Percentiles rank a stretch among this genome's conserved stretches.
Conservation (phyloP, 2,329 filamentous ascomycete genomes). For the Cadophora malorum region DNA sequence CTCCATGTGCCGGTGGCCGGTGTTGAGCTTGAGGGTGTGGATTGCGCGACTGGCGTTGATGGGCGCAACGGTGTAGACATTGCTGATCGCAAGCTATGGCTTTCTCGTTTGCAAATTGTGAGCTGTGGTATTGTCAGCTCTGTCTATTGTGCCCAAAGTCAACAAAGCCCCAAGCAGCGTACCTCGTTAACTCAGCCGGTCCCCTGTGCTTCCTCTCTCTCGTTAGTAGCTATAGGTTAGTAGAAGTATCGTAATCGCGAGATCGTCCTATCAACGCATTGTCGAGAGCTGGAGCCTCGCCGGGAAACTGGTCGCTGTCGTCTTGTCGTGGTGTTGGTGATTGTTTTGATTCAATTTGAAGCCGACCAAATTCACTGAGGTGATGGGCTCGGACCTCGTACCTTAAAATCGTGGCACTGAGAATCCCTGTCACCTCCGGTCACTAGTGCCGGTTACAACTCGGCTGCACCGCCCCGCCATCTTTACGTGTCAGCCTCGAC, state of each 20-base stretch:
- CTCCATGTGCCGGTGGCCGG: slow-evolving; percentile 77
- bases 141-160: slow-evolving; percentile 29
- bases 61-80: slow-evolving; percentile 41
- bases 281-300: slow-evolving; percentile 14
- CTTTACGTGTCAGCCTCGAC: slow-evolving; percentile 30
- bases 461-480: slow-evolving; percentile 15
- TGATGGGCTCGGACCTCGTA: background rate
- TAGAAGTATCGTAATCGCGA: slow-evolving; percentile 29
- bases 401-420: slow-evolving; percentile 25
- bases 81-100: slow-evolving; percentile 1
- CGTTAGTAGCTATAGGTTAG: slow-evolving; percentile 39
- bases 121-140: background rate
- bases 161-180: slow-evolving; percentile 28
- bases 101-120: background rate
- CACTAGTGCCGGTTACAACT: slow-evolving; percentile 18
- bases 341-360: slow-evolving; percentile 30
- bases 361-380: slow-evolving; percentile 14
- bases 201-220: background rate
- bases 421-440: slow-evolving; percentile 13
- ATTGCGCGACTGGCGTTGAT: slow-evolving; percentile 36
- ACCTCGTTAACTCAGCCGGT: slow-evolving; percentile 17
- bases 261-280: slow-evolving; percentile 35
- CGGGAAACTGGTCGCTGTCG: slow-evolving; percentile 13
- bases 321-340: slow-evolving; percentile 14
- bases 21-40: slow-evolving; percentile 39